Conservation (phyloP, 805 yeast species). For the Saccharomycopsis amapae region DNA sequence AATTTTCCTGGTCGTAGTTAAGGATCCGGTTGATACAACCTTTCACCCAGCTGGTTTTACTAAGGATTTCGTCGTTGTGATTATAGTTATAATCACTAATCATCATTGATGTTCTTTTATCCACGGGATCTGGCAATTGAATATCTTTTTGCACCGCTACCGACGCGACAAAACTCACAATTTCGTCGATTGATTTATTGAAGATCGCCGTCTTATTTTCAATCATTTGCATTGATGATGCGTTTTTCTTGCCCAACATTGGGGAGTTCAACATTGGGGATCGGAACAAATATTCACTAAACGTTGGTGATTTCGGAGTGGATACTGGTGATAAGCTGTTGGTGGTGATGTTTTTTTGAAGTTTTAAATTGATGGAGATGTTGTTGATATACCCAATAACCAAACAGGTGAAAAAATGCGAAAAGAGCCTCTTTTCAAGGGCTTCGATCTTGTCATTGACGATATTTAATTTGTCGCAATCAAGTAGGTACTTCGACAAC, state of each 20-base stretch:
- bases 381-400: conserved; percentile 21
- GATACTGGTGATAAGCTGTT: conserved; percentile 10
- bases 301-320: conserved; percentile 13
- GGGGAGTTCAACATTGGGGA: conserved; percentile 8
- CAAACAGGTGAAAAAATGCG: conserved; percentile 20
- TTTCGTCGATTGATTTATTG: conserved; percentile 20
- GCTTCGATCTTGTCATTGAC: conserved; percentile 8
- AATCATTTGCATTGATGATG: conserved; percentile 12
- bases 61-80: conserved; percentile 9
- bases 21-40: conserved; percentile 17
- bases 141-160: conserved; percentile 19
- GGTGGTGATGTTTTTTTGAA: conserved; percentile 18
- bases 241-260: background rate
- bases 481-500: conserved; percentile 9
- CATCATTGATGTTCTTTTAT: conserved; percentile 14
- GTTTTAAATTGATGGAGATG: conserved; percentile 19
- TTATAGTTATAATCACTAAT: conserved; percentile 4
- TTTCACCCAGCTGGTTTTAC: conserved; percentile 19
- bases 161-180: conserved; percentile 18
- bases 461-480: conserved; percentile 5
- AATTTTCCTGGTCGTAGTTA: conserved; percentile 1
- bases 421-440: conserved; percentile 13
- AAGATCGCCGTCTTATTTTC: conserved; percentile 19
- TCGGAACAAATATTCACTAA: conserved; percentile 3
- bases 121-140: conserved; percentile 16